Percentiles rank a stretch among this genome's conserved stretches.
Conservation (phyloP, 1,284 basidiomycete species). For the Austroboletus novae-zelandiae region DNA sequence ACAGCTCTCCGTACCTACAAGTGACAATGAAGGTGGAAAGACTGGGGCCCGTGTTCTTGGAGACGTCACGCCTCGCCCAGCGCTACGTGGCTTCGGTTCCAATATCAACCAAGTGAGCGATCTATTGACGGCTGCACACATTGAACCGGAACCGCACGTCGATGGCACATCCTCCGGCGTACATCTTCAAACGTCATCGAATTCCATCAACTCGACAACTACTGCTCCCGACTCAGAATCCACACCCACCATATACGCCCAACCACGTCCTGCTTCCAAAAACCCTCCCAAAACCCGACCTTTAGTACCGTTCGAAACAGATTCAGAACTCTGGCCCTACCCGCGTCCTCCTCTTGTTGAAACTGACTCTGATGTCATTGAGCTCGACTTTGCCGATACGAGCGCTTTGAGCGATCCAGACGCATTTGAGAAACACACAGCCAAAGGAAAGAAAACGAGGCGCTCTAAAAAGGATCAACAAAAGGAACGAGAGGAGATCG, state of each 20-base stretch:
- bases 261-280: conserved; percentile 10
- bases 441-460: conserved; percentile 34
- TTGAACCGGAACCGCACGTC: conserved; percentile 13
- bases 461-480: conserved; percentile 38
- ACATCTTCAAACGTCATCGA: conserved; percentile 8
- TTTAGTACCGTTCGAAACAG: conserved; percentile 56
- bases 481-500: conserved; percentile 54
- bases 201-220: not conserved
- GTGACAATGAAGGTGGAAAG: conserved; percentile 17
- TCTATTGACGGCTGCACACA: conserved; percentile 27
- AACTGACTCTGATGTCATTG: conserved; percentile 54
- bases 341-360: conserved; percentile 43
- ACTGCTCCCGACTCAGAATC: conserved; percentile 5
- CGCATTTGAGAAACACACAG: conserved; percentile 38
- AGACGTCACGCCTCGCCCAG: conserved; percentile 50
- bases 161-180: conserved; percentile 4
- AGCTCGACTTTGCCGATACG: conserved; percentile 69
- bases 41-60: conserved; percentile 33
- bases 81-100: conserved; percentile 37
- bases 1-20: conserved; percentile 21
- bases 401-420: conserved; percentile 63
- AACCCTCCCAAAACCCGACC: conserved; percentile 23
- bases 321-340: conserved; percentile 67
- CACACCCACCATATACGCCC: conserved; percentile 18
- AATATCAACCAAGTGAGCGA: conserved; percentile 33